These are phyloP conservation scores for Suillus paluster DNA, from an alignment of 768 basidiomycete species.

Conservation along the genomic window DNA sequence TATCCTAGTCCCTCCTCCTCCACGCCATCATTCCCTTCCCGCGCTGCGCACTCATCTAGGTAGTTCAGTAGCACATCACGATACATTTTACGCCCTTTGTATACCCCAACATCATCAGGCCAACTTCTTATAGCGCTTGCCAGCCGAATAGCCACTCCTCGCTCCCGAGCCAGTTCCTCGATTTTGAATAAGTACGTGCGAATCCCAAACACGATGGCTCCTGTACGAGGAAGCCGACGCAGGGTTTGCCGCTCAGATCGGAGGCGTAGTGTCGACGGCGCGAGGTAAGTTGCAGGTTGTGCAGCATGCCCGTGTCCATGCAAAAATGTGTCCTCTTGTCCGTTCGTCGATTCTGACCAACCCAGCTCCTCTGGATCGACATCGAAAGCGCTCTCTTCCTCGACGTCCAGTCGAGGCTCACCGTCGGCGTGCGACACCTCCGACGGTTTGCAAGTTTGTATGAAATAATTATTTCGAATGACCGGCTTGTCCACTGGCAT, in stretches of 20 bases:
- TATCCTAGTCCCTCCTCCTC: slow-evolving; percentile 15
- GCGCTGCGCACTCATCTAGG: slow-evolving; percentile 27
- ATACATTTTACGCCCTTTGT: slow-evolving; percentile 34
- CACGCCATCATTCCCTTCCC: slow-evolving; percentile 18
- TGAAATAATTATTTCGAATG: slow-evolving; percentile 68
- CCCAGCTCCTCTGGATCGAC: slow-evolving; percentile 68
- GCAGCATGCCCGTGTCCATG: slow-evolving; percentile 34
- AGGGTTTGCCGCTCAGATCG: slow-evolving; percentile 71
- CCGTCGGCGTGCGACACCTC: slow-evolving; percentile 16
- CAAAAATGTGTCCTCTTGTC: slow-evolving; percentile 52
- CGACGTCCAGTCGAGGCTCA: neutral
- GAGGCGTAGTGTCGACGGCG: slow-evolving; percentile 52
- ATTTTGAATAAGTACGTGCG: slow-evolving; percentile 65
- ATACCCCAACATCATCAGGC: slow-evolving; percentile 57
- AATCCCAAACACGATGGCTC: slow-evolving; percentile 72
- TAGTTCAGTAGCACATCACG: slow-evolving; percentile 21
- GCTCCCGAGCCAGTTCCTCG: slow-evolving; percentile 54
- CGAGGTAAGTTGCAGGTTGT: slow-evolving; percentile 22
- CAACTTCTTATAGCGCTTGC: slow-evolving; percentile 68
- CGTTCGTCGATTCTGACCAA: slow-evolving; percentile 62
- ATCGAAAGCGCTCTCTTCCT: slow-evolving; percentile 19
- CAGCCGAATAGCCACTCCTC: slow-evolving; percentile 62
- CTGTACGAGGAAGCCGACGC: slow-evolving; percentile 62
- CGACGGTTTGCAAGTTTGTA: slow-evolving; percentile 43
- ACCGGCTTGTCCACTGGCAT: slow-evolving; percentile 71